Percentiles rank a stretch among this genome's conserved stretches.
Conservation (phyloP, 768 basidiomycete genomes). For the Cyclocybe cylindracea region DNA sequence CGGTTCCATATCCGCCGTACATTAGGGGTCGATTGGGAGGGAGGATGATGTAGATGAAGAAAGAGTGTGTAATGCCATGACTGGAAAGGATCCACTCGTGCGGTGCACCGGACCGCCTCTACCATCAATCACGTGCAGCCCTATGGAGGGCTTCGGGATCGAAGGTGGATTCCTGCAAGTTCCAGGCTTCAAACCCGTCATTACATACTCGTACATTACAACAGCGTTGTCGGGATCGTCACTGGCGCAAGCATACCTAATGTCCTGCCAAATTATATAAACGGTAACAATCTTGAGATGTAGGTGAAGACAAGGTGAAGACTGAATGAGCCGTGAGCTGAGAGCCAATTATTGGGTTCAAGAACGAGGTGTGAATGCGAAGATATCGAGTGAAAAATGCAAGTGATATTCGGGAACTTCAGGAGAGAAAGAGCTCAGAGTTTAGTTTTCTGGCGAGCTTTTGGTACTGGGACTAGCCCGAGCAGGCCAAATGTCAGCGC, state of each 20-base stretch:
- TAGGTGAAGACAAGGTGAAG: not conserved
- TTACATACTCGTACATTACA: constrained; percentile 4
- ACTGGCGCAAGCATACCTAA: not conserved
- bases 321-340: not conserved
- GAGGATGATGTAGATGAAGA: constrained; percentile 3
- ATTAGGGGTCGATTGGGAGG: constrained; percentile 23
- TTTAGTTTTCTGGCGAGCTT: constrained; percentile 33
- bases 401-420: not conserved
- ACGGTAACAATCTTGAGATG: no score
- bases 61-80: not conserved
- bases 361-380: not conserved
- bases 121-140: not conserved
- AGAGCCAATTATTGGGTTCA: no score
- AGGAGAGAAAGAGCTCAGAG: not conserved
- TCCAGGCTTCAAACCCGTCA: not conserved
- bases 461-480: constrained; percentile 70
- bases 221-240: not conserved
- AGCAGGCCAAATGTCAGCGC: constrained; percentile 73
- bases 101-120: no score
- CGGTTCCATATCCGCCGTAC: constrained; percentile 45
- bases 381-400: not conserved
- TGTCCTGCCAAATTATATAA: no score
- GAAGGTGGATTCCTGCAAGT: not conserved
- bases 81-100: not conserved
- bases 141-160: not conserved